phyloP scores from a whole-genome alignment of 257 asterid species.

The Solanum sejunctum region DNA sequence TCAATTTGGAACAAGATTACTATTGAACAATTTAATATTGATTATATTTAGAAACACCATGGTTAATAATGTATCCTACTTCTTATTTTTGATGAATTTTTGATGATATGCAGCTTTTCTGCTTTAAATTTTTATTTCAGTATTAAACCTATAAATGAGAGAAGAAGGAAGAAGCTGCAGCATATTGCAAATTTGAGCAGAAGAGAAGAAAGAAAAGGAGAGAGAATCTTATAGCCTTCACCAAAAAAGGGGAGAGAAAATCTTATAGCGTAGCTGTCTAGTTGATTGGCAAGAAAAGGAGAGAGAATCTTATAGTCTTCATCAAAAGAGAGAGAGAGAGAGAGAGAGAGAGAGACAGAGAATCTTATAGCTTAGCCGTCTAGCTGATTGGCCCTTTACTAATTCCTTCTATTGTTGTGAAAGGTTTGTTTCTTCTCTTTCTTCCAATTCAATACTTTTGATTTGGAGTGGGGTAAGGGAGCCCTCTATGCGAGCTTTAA shows the following conservation, averaged over 20 bases:
- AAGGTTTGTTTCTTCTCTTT: not conserved
- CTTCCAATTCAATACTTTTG: not conserved
- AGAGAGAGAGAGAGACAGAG: not conserved
- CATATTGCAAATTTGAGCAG: not conserved
- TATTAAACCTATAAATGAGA: not conserved
- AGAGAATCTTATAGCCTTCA: not conserved
- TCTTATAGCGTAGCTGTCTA: not conserved
- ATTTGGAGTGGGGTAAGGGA: not conserved
- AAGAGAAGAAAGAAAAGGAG: not conserved
- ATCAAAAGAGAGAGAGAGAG: not conserved
- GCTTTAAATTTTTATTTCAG: not conserved
- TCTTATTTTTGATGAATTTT: not conserved
- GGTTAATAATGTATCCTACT: not conserved
- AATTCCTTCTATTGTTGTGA: not conserved
- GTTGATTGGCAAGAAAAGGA: not conserved
- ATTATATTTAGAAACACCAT: not conserved
- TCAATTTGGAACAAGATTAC: not conserved
- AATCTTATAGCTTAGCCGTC: not conserved
- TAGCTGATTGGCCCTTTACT: not conserved
- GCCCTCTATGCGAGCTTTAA: not conserved
- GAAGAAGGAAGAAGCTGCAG: not conserved
- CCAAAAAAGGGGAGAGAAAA: not conserved
- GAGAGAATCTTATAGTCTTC: not conserved
- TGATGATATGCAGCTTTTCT: not conserved
- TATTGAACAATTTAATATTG: not conserved